These are phyloP conservation scores for Pseudocercospora fuligena DNA, from an alignment of 2,329 filamentous ascomycete genomes.

Conservation along the genomic window DNA sequence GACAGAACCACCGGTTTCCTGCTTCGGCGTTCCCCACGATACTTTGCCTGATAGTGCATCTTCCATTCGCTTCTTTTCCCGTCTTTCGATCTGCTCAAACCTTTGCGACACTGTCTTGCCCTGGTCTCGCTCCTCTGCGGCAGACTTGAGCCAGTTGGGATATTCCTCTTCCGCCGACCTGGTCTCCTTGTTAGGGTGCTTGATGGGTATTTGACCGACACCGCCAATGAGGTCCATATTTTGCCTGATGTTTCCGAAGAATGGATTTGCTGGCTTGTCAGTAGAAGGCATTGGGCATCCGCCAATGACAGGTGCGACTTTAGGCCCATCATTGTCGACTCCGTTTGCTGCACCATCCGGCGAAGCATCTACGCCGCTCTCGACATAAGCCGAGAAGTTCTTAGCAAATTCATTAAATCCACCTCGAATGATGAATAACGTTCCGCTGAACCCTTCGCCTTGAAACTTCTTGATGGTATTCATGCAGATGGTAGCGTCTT, in stretches of 20 bases:
- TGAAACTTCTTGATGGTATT: constrained; percentile 95
- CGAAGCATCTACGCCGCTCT: constrained; percentile 44
- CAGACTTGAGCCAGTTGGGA: constrained; percentile 77
- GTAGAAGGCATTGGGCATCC: constrained; percentile 80
- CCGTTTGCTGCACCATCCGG: constrained; percentile 19
- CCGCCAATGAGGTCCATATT: constrained; percentile 95
- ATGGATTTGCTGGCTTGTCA: constrained; percentile 76
- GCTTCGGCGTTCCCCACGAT: constrained; percentile 54
- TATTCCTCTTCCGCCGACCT: constrained; percentile 58
- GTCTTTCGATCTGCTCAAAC: constrained; percentile 82
- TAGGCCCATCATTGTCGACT: constrained; percentile 57
- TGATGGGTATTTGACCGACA: constrained; percentile 77
- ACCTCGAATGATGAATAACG: constrained; percentile 75
- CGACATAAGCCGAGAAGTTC: constrained; percentile 68
- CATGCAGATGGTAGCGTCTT: constrained; percentile 78
- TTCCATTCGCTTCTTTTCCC: constrained; percentile 91
- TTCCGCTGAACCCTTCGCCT: constrained; percentile 78
- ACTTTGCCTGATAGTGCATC: constrained; percentile 71
- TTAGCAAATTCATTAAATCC: constrained; percentile 78
- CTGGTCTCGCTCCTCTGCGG: constrained; percentile 68
- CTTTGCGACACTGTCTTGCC: constrained; percentile 81
- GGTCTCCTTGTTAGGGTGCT: constrained; percentile 60
- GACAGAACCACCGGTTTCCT: constrained; percentile 47
- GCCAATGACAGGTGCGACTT: constrained; percentile 79
- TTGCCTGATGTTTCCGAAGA: constrained; percentile 95